Evolutionary conservation across 1,139 yeast genomes (phyloP).

Genomic region (Geotrichum aggregatum): DNA sequence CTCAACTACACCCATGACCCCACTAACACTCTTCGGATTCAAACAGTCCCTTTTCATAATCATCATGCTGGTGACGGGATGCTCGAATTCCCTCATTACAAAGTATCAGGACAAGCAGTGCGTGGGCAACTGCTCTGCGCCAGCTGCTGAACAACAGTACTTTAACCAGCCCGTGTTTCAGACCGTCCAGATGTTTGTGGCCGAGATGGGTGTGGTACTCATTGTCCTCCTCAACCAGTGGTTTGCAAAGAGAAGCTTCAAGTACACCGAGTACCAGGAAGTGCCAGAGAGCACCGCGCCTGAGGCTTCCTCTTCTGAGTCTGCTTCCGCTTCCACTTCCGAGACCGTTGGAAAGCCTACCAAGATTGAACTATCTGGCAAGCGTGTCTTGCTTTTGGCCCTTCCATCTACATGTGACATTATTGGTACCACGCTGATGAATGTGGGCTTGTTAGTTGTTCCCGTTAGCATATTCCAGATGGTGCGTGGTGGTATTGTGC

Average conservation of each 20-base stretch:
- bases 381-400: conserved; percentile 42
- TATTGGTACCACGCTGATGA: conserved; percentile 68
- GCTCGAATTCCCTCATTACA: conserved; percentile 68
- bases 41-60: conserved; percentile 11
- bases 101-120: conserved; percentile 77
- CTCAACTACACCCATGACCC: background rate
- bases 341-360: conserved; percentile 9
- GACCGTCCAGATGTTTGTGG: conserved; percentile 77
- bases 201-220: conserved; percentile 57
- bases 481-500: conserved; percentile 74
- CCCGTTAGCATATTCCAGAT: conserved; percentile 85
- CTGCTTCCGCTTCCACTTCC: background rate
- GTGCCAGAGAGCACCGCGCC: background rate
- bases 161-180: conserved; percentile 80
- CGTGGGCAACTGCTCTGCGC: conserved; percentile 53
- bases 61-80: conserved; percentile 56
- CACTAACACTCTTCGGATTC: background rate
- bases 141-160: conserved; percentile 41
- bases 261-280: conserved; percentile 1
- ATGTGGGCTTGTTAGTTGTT: conserved; percentile 66
- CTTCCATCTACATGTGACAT: conserved; percentile 72
- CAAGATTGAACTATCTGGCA: conserved; percentile 27
- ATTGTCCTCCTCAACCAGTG: conserved; percentile 27
- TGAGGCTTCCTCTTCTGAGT: background rate
- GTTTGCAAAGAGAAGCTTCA: background rate